phyloP scores from a whole-genome alignment of 441 rosid genomes.

The Melastoma candidum region DNA sequence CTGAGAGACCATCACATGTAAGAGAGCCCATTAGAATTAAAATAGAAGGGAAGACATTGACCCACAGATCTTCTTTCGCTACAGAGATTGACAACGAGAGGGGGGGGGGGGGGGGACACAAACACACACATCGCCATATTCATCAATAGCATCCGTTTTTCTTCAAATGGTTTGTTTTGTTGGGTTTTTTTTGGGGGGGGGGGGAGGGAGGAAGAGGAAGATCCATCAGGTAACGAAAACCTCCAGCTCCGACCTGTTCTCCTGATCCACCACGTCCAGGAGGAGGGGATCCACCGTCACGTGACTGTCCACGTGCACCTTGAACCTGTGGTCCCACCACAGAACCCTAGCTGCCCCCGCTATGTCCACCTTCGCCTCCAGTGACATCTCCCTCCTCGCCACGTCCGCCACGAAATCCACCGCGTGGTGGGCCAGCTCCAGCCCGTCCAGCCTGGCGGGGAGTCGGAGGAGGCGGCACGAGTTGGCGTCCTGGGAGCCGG shows the following conservation, averaged over 20 bases:
- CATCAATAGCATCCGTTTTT: too few relatives aligned
- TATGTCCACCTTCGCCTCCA: conserved; percentile 51
- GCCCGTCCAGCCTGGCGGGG: conserved; percentile 59
- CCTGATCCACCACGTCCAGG: conserved; percentile 71
- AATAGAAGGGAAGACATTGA: too few relatives aligned
- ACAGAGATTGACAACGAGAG: too few relatives aligned
- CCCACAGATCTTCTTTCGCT: too few relatives aligned
- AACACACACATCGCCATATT: too few relatives aligned
- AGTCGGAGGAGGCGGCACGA: conserved; percentile 58
- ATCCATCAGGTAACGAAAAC: conserved; percentile 27
- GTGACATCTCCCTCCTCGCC: conserved; percentile 60
- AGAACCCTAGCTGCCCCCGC: conserved; percentile 61
- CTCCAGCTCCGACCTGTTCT: conserved; percentile 49
- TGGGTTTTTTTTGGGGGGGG: conserved; percentile 16
- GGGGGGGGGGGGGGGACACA: too few relatives aligned
- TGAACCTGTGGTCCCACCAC: conserved; percentile 77
- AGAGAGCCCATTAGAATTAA: too few relatives aligned
- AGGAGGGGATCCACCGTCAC: conserved; percentile 74
- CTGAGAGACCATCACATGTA: too few relatives aligned
- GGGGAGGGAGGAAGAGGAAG: conserved; percentile 22
- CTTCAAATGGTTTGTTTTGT: too few relatives aligned
- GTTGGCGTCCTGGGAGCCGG: conserved; percentile 54
- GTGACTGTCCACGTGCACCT: conserved; percentile 66
- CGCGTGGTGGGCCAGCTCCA: conserved; percentile 76
- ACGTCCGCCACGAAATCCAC: conserved; percentile 56